These are phyloP conservation scores for Zoysia japonica DNA, from an alignment of 176 grass and related monocot genomes.

Conservation along the genomic window DNA sequence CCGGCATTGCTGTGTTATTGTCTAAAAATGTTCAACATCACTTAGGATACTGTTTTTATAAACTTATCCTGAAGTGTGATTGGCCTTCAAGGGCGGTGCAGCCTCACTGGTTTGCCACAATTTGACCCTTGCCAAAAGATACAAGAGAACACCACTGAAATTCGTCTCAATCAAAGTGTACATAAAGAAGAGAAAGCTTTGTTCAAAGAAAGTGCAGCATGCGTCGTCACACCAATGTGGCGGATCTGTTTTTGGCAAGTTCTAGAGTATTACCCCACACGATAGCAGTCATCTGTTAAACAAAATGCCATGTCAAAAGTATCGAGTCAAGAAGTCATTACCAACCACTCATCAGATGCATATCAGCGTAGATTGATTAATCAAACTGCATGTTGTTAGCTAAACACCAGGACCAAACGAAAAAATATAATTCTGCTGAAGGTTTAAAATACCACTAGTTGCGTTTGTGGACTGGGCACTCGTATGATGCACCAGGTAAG, in stretches of 20 bases:
- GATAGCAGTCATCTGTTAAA: constrained; percentile 32
- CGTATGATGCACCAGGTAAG: constrained; percentile 23
- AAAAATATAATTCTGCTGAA: constrained; percentile 33
- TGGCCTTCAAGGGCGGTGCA: constrained; percentile 35
- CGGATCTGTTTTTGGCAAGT: constrained; percentile 28
- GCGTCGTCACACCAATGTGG: not conserved
- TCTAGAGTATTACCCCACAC: constrained; percentile 32
- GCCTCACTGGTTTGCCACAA: constrained; percentile 14
- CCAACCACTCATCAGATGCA: constrained; percentile 38
- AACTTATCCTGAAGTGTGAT: constrained; percentile 5
- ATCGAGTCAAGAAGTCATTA: constrained; percentile 17
- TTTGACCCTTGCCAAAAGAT: constrained; percentile 23
- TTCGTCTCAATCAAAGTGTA: not conserved
- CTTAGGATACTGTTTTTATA: constrained; percentile 1
- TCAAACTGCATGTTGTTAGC: constrained; percentile 14
- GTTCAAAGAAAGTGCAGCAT: constrained; percentile 26
- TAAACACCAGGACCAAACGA: constrained; percentile 37
- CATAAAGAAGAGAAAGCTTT: constrained; percentile 18
- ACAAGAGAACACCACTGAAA: constrained; percentile 18
- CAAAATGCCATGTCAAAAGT: constrained; percentile 43
- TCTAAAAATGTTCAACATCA: not conserved
- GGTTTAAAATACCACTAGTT: constrained; percentile 28
- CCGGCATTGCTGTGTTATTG: not conserved
- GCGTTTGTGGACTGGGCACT: constrained; percentile 53
- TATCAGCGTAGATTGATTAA: constrained; percentile 27